Evolutionary conservation across 1,284 basidiomycete species (phyloP).

Genomic region (Ganoderma meredithae): DNA sequence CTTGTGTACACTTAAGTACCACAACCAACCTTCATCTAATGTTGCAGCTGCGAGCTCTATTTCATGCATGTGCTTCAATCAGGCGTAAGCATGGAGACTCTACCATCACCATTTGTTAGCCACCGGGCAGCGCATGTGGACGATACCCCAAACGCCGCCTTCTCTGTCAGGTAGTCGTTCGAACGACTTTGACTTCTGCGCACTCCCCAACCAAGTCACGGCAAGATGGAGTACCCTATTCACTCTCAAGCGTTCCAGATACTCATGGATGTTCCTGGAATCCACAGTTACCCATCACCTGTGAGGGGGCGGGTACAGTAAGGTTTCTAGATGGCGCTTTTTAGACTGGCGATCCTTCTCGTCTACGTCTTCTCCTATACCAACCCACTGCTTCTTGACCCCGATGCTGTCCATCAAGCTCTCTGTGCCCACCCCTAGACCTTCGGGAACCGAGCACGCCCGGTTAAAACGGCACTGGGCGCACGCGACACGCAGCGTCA

Average conservation of each 20-base stretch:
- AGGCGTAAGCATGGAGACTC: not conserved
- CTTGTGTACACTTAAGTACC: not conserved
- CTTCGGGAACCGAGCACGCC: not conserved
- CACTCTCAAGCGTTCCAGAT: not conserved
- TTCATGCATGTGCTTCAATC: not conserved
- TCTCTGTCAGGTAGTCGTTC: not conserved
- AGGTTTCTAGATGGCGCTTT: not conserved
- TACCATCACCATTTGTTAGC: not conserved
- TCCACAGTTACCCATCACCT: slow-evolving; percentile 3
- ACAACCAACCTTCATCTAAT: not conserved
- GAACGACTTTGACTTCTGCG: not conserved
- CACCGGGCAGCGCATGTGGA: not conserved
- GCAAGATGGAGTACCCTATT: not conserved
- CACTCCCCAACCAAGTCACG: not conserved
- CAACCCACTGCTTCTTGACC: not conserved
- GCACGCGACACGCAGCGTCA: not conserved
- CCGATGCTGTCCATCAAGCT: slow-evolving; percentile 4
- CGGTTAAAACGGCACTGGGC: not conserved
- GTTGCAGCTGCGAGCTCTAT: not conserved
- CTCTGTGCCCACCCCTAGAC: not conserved
- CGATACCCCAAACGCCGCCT: not conserved
- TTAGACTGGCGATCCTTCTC: not conserved
- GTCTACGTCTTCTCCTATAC: not conserved
- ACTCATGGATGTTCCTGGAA: not conserved
- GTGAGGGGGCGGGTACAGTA: not conserved